Evolutionary conservation across 257 asterid genomes (phyloP), one percentile per base, ranked within the genome.

Genomic region (Rehmannia glutinosa): DNA sequence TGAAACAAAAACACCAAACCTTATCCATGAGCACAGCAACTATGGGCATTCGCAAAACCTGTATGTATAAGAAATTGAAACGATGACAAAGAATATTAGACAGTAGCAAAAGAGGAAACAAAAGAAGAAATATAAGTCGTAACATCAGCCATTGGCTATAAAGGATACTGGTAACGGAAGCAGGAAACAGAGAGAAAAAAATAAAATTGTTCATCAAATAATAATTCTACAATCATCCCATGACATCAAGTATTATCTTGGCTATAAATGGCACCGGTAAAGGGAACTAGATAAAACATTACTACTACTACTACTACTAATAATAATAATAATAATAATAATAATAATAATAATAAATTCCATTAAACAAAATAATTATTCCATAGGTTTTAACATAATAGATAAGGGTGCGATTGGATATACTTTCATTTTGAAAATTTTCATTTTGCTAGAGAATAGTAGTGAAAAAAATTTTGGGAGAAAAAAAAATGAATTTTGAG

Each of bases 1-100:
- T 19, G 33, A 62, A 35, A 41, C 8, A 46, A 67, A 46, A 32
- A 42, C 25, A n/a, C 56, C 77, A 13, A 45, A 91, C 97, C 96
- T 86, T 78, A 69, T 84, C 89, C 74, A 66, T 73, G 74, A 89
- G 91, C 38, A 88, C 71, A 69, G 82, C 73, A 74, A 32, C 75
- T 33, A 84, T 68, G 58, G 95, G 88, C 96, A 90, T 90, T 65
- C 96, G 87, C 75, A 88, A 77, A 70, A 86, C 97, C 99, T 94
- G 87, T 23, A 23, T 21, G 15, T 25, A 70, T 17, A 76, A 66
- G 24, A 70, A 49, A 51, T 43, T 49, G 39, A 38, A 70, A 33
- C 15, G 42, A 38, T 8, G 59, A 17, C 54, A 45, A 41, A 63
- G 35, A 59, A 12, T 47, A 46, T 68, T 65, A 66, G 69, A 50